Conservation (phyloP, 2,329 filamentous ascomycete genomes). For the Claviceps paspali region DNA sequence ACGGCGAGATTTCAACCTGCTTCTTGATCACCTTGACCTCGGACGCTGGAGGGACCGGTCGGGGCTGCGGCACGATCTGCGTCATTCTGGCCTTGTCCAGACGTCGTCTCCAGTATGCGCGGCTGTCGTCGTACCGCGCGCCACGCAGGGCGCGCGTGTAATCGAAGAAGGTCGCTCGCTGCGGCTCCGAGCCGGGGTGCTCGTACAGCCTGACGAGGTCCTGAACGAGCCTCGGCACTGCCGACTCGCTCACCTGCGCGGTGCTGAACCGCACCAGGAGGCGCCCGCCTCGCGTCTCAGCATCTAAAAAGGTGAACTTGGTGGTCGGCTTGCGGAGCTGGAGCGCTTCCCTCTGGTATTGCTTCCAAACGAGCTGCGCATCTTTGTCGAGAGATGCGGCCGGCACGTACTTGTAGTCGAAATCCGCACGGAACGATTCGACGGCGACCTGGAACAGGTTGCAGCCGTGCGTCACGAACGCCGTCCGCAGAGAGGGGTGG, state of each 20-base stretch:
- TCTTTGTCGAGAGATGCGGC: conserved; percentile 23
- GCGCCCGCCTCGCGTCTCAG: conserved; percentile 29
- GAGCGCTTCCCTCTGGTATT: conserved; percentile 24
- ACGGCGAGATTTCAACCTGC: conserved; percentile 23
- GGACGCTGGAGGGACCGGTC: conserved; percentile 23
- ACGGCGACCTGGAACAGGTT: conserved; percentile 33
- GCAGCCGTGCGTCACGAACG: conserved; percentile 32
- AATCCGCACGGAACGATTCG: conserved; percentile 26
- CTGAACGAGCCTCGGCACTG: conserved; percentile 29
- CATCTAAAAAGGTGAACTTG: conserved; percentile 35
- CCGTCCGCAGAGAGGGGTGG: conserved; percentile 38
- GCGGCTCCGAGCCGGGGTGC: conserved; percentile 17
- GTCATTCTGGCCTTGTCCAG: conserved; percentile 32
- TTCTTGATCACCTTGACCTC: conserved; percentile 25
- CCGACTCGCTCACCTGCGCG: conserved; percentile 33
- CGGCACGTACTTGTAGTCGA: conserved; percentile 26
- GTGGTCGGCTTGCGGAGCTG: conserved; percentile 30
- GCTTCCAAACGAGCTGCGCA: conserved; percentile 25
- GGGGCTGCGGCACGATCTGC: conserved; percentile 25
- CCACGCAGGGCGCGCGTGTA: conserved; percentile 26
- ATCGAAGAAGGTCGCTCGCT: conserved; percentile 30
- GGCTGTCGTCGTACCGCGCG: conserved; percentile 21
- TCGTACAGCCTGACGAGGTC: conserved; percentile 33
- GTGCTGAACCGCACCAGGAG: conserved; percentile 32
- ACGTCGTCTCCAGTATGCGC: conserved; percentile 29